Percentiles rank a stretch among this genome's conserved stretches.
Conservation (phyloP, 805 yeast species). For the Danielozyma ontarioensis region DNA sequence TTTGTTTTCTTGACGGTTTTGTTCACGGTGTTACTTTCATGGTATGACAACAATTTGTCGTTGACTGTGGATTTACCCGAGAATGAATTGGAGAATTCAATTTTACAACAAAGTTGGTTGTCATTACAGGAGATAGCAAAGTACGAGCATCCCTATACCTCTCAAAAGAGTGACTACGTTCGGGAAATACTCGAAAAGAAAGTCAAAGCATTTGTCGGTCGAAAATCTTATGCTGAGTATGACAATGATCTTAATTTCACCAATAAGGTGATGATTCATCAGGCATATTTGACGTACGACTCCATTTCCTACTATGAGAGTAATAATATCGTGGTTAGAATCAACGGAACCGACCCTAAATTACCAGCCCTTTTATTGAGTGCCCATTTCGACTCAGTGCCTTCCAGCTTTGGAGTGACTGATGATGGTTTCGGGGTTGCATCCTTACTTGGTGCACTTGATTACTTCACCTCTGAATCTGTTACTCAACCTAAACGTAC, state of each 20-base stretch:
- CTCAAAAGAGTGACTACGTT: constrained; percentile 70
- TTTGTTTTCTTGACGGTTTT: constrained; percentile 46
- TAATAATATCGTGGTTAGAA: constrained; percentile 70
- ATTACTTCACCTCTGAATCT: constrained; percentile 30
- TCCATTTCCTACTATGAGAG: constrained; percentile 75
- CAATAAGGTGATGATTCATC: constrained; percentile 46
- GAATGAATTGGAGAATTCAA: constrained; percentile 29
- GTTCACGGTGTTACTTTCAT: constrained; percentile 33
- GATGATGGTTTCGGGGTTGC: constrained; percentile 92
- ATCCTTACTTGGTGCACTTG: constrained; percentile 65
- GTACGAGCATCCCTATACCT: constrained; percentile 72
- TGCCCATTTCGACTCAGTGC: constrained; percentile 88
- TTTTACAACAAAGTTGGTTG: constrained; percentile 52
- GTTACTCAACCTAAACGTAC: constrained; percentile 61
- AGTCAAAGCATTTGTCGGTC: constrained; percentile 28
- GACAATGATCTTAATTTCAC: constrained; percentile 38
- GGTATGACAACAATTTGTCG: constrained; percentile 32
- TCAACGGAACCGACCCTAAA: constrained; percentile 55
- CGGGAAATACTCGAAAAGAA: constrained; percentile 55
- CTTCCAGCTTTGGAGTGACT: constrained; percentile 81
- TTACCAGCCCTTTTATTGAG: constrained; percentile 69
- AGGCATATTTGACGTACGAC: constrained; percentile 42
- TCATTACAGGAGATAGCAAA: constrained; percentile 66
- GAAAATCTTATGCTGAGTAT: constrained; percentile 26
- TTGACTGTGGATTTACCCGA: constrained; percentile 40